Percentiles rank a stretch among this genome's conserved stretches.
These are phyloP conservation scores for Aspergillus affinis DNA, from an alignment of 495 filamentous ascomycete genomes.

Conservation along the genomic window DNA sequence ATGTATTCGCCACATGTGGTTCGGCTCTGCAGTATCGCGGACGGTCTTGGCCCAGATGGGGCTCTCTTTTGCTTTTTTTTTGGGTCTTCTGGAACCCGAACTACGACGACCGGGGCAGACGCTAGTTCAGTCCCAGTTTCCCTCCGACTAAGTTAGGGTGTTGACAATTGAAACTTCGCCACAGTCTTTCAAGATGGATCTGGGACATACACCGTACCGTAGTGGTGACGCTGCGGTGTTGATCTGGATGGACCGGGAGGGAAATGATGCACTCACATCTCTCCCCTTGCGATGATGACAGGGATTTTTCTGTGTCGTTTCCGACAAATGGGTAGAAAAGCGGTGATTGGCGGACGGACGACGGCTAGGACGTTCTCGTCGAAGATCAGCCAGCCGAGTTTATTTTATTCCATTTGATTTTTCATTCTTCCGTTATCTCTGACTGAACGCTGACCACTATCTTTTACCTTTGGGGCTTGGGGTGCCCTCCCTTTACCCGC, in stretches of 20 bases:
- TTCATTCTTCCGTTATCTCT: slow-evolving; percentile 4
- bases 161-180: background rate
- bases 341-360: background rate
- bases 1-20: background rate
- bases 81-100: background rate
- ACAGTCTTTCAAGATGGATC: background rate
- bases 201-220: too few relatives aligned
- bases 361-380: background rate
- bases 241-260: too few relatives aligned
- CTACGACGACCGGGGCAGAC: background rate
- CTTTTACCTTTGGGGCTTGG: slow-evolving; percentile 5
- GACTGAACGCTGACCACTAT: background rate
- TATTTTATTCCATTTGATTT: slow-evolving; percentile 14
- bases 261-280: too few relatives aligned
- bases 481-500: slow-evolving; percentile 11
- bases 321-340: background rate
- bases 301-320: too few relatives aligned
- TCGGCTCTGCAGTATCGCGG: background rate
- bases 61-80: background rate
- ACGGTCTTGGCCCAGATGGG: background rate
- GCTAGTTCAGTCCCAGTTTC: background rate
- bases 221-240: background rate
- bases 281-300: too few relatives aligned
- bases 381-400: background rate
- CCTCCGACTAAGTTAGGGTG: background rate